Evolutionary conservation across 164 flowering plant species (phyloP), one percentile per base, ranked within the genome.

Genomic region (Aristolochia californica): DNA sequence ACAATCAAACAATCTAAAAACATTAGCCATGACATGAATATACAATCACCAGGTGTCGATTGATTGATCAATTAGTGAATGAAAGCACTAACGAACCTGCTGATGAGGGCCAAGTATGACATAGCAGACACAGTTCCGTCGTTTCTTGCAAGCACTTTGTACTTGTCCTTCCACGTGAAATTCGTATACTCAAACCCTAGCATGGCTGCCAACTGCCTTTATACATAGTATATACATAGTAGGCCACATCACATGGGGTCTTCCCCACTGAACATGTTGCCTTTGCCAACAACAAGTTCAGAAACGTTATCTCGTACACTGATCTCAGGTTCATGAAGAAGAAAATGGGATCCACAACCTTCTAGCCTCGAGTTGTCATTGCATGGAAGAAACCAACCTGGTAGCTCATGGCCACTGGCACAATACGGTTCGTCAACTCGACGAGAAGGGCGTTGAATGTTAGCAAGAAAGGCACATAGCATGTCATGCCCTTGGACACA

Each of bases 311-410:
- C 73, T 93, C 96, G 58, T 93, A 89, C 5, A 80, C 67, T 0
- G 97, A 96, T 48, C 91, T 70, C 15, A 96, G 97, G 68, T 93
- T 93, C 97, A 93, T 89, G 73, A 93, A 81, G 84, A 87, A 89
- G 78, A 85, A 87, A 13, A 94, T 74, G 0, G 95, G 93, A 63
- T 94, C 97, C 65, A 94, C 57, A 0, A 70, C 95, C 62, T 94
- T 94, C 85, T 94, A 90, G 0, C 99, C 97, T 43, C 95, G 57
- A 0, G 97, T 97, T 0, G 99, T 94, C 8, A 96, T 94, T 25
- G 93, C 97, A 64, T 94, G 97, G 63, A 94, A 94, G 63, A 94
- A 77, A 22, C 97, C 93, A 0, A 87, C 96, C 56, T 86, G 49
- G 57, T 87, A 85, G 65, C 90, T 85, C 97, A 94, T 87, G 0